Conservation (phyloP, 2,329 filamentous ascomycete genomes). For the Colletotrichum godetiae region DNA sequence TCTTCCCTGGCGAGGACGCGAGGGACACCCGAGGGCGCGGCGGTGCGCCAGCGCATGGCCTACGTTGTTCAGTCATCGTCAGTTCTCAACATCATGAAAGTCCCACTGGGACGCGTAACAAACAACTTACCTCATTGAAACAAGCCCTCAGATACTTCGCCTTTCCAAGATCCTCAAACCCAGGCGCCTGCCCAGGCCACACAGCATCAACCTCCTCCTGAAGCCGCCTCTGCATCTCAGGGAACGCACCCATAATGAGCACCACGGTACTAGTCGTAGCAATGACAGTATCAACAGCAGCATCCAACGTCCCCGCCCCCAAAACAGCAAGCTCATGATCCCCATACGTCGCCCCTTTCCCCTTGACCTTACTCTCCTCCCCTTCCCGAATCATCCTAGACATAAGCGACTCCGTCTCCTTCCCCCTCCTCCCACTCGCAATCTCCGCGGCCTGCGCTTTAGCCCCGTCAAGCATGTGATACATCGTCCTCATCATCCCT, state of each 20-base stretch:
- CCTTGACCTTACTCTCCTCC: slow-evolving; percentile 39
- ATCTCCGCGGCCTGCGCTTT: slow-evolving; percentile 42
- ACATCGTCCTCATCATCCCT: slow-evolving; percentile 52
- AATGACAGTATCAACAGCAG: slow-evolving; percentile 19
- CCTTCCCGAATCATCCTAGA: slow-evolving; percentile 53
- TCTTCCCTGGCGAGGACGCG: slow-evolving; percentile 62
- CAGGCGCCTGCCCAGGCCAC: slow-evolving; percentile 41
- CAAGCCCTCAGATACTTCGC: slow-evolving; percentile 42
- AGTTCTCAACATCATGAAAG: background rate
- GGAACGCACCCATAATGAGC: slow-evolving; percentile 40
- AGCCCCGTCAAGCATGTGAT: slow-evolving; percentile 49
- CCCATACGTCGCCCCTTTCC: background rate
- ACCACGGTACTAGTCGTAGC: slow-evolving; percentile 3
- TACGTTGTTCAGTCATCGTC: slow-evolving; percentile 31
- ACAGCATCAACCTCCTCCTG: slow-evolving; percentile 43
- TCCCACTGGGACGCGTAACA: background rate
- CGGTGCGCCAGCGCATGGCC: slow-evolving; percentile 50
- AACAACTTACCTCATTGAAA: slow-evolving; percentile 30
- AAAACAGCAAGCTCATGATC: slow-evolving; percentile 19
- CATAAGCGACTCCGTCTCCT: slow-evolving; percentile 52
- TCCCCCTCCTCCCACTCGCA: slow-evolving; percentile 45
- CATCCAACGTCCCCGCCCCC: slow-evolving; percentile 4
- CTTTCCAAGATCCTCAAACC: slow-evolving; percentile 39
- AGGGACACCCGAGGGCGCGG: slow-evolving; percentile 54
- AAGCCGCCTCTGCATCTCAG: slow-evolving; percentile 38